Evolutionary conservation across 495 filamentous ascomycete species (phyloP).

Genomic region (Neurospora sp.): DNA sequence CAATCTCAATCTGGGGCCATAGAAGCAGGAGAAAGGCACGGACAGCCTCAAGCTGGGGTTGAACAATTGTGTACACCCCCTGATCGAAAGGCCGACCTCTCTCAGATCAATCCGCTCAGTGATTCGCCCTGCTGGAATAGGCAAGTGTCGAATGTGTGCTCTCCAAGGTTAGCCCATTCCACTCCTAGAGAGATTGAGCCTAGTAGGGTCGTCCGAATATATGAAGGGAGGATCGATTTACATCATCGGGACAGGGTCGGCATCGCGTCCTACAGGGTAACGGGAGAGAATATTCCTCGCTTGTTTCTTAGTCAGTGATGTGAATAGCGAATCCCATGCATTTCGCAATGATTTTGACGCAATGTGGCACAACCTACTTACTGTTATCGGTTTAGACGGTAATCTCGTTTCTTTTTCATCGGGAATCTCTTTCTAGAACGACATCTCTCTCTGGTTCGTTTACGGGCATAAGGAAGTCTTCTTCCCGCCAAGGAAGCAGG

Average conservation of each 20-base stretch:
- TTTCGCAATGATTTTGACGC: not conserved
- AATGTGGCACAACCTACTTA: not conserved
- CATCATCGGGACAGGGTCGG: not conserved
- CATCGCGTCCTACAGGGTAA: not conserved
- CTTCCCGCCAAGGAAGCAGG: not conserved
- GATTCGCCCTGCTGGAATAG: not conserved
- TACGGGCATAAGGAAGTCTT: not conserved
- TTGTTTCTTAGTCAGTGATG: not conserved
- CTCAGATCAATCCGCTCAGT: not conserved
- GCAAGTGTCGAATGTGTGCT: not conserved
- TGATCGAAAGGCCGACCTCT: not conserved
- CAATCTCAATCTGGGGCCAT: not conserved
- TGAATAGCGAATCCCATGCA: not conserved
- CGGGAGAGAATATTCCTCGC: not conserved
- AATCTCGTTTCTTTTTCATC: not conserved
- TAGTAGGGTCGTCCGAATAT: not conserved
- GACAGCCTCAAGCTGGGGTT: not conserved
- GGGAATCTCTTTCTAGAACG: not conserved
- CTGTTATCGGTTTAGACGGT: not conserved
- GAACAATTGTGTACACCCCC: not conserved
- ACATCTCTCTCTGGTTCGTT: not conserved
- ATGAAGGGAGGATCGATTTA: not conserved
- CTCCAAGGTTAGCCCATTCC: not conserved
- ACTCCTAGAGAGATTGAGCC: not conserved
- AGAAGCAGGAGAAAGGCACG: not conserved